Conservation (phyloP, 441 rosid genomes). For the Adansonia madagascariensis region DNA sequence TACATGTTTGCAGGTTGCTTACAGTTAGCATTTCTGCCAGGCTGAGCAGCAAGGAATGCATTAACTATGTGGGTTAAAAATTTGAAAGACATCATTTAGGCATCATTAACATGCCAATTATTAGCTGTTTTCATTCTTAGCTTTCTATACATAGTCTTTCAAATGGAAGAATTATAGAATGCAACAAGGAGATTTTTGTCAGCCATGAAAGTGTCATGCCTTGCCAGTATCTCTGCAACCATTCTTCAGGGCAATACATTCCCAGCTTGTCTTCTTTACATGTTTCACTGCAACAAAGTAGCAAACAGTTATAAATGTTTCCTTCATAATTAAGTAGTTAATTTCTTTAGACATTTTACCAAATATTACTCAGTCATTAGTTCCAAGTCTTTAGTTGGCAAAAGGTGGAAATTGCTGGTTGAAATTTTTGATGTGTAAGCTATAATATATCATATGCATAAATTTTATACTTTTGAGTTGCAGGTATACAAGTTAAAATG, state of each 20-base stretch:
- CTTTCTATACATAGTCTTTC: not conserved
- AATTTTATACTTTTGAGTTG: not conserved
- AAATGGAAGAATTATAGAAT: slow-evolving; percentile 10
- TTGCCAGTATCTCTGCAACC: not conserved
- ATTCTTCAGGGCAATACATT: not conserved
- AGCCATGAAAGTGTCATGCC: not conserved
- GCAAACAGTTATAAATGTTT: not conserved
- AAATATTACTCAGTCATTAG: slow-evolving; percentile 11
- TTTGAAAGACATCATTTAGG: not conserved
- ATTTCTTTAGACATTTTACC: not conserved
- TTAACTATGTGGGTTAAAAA: slow-evolving; percentile 10
- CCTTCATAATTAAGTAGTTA: not conserved
- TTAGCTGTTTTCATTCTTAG: not conserved
- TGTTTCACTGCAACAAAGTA: not conserved
- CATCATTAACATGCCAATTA: not conserved
- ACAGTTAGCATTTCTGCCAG: not conserved
- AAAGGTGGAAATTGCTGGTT: slow-evolving; percentile 10
- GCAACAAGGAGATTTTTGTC: not conserved
- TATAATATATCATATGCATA: not conserved
- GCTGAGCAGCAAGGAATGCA: slow-evolving; percentile 1
- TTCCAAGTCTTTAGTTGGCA: not conserved
- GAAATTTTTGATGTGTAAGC: not conserved
- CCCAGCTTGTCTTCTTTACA: not conserved
- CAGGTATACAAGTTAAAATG: not conserved
- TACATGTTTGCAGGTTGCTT: slow-evolving; percentile 3